Percentiles rank a stretch among this genome's conserved stretches.
Evolutionary conservation across 2,329 filamentous ascomycete species (phyloP).

Genomic region (Aspergillus fumigatus): DNA sequence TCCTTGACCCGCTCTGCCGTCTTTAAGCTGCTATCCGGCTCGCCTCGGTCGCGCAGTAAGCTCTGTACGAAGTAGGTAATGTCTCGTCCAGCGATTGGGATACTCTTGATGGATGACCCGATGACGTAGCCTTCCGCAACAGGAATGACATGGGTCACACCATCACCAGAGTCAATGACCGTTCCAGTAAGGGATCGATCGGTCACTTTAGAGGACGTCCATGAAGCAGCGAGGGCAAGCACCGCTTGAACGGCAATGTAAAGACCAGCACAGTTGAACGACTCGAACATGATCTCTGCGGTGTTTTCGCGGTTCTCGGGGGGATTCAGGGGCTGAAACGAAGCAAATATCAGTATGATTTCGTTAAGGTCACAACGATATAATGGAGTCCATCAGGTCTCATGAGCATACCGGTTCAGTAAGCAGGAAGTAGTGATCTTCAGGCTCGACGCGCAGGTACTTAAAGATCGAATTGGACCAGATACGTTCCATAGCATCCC

Average conservation of each 20-base stretch:
- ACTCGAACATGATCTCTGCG: constrained; percentile 99
- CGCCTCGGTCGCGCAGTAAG: constrained; percentile 88
- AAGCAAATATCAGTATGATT: background rate
- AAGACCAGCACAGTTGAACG: constrained; percentile 97
- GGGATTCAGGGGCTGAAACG: constrained; percentile 80
- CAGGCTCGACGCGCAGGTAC: constrained; percentile 93
- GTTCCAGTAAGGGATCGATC: constrained; percentile 95
- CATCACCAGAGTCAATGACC: constrained; percentile 96
- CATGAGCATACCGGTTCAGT: constrained; percentile 75
- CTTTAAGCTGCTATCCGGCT: constrained; percentile 94
- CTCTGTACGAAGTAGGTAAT: constrained; percentile 99
- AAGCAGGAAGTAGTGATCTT: constrained; percentile 97
- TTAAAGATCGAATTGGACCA: constrained; percentile 99
- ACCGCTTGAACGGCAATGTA: constrained; percentile 99
- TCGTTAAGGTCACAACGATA: background rate
- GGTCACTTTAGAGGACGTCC: constrained; percentile 97
- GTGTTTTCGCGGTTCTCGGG: constrained; percentile 99
- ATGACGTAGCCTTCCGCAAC: constrained; percentile 99
- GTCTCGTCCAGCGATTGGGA: constrained; percentile 94
- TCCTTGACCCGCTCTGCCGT: constrained; percentile 98
- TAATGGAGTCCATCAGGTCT: background rate
- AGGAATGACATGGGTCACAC: constrained; percentile 98
- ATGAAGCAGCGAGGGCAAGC: constrained; percentile 90
- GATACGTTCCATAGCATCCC: constrained; percentile 99
- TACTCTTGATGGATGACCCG: constrained; percentile 97